These are phyloP conservation scores for Colletotrichum euphorbiae DNA, from an alignment of 2,329 filamentous ascomycete genomes.

Conservation along the genomic window DNA sequence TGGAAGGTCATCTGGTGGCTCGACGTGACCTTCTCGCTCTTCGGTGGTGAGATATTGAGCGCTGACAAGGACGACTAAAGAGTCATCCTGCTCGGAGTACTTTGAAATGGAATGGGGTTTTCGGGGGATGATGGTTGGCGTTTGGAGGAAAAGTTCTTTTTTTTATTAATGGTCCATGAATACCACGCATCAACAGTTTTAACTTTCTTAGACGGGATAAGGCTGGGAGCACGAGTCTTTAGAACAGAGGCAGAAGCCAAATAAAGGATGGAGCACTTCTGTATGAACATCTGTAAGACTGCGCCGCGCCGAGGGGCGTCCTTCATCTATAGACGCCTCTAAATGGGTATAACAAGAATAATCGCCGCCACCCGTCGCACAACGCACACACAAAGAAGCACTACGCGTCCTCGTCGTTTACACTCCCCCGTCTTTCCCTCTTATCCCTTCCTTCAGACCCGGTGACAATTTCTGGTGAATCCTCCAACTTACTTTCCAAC, in stretches of 20 bases:
- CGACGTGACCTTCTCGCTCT: slow-evolving; percentile 68
- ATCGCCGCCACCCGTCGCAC: slow-evolving; percentile 11
- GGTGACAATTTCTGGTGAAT: neutral
- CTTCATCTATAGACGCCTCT: slow-evolving; percentile 27
- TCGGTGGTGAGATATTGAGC: slow-evolving; percentile 68
- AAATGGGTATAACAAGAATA: slow-evolving; percentile 38
- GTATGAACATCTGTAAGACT: slow-evolving; percentile 27
- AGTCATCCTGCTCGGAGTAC: too few relatives aligned
- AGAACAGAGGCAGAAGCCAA: neutral
- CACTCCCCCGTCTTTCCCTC: slow-evolving; percentile 26
- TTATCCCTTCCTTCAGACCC: slow-evolving; percentile 26
- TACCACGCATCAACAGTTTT: slow-evolving; percentile 17
- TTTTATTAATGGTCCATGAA: slow-evolving; percentile 20
- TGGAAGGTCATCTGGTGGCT: slow-evolving; percentile 76
- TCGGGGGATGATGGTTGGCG: neutral
- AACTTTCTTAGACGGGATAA: slow-evolving; percentile 2
- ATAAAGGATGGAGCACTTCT: neutral
- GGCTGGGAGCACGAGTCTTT: neutral
- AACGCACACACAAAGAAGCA: neutral
- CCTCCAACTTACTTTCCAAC: neutral
- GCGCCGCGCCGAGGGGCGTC: slow-evolving; percentile 6
- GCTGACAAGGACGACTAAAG: slow-evolving; percentile 68
- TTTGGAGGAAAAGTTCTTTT: slow-evolving; percentile 23
- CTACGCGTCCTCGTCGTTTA: slow-evolving; percentile 21
- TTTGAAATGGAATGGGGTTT: neutral